phyloP scores from a whole-genome alignment of 176 grass and related monocot genomes.

The Eragrostis nindensis region DNA sequence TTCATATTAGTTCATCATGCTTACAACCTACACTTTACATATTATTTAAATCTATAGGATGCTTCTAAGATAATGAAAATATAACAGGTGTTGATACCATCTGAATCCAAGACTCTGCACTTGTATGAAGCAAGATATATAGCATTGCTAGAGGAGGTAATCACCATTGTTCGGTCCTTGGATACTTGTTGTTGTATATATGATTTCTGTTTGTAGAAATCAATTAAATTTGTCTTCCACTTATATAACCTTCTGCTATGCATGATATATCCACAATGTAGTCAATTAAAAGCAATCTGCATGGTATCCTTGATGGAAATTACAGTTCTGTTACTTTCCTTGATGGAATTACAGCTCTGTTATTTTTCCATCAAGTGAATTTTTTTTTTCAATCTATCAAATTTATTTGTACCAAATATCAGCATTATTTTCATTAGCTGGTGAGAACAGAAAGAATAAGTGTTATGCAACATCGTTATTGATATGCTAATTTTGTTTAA shows the following conservation, averaged over 20 bases:
- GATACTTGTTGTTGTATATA: constrained; percentile 20
- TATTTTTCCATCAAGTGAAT: neutral
- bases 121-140: constrained; percentile 94
- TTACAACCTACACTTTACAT: too few species aligned
- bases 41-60: too few species aligned
- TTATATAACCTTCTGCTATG: neutral
- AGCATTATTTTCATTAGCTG: too few species aligned
- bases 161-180: neutral
- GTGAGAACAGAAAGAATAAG: neutral
- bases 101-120: constrained; percentile 86
- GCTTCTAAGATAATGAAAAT: constrained; percentile 36
- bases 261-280: neutral
- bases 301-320: constrained; percentile 6
- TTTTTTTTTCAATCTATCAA: neutral
- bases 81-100: constrained; percentile 79
- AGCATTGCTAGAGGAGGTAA: constrained; percentile 87
- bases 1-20: too few species aligned
- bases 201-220: constrained; percentile 19
- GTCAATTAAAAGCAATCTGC: neutral
- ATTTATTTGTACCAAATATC: neutral
- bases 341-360: too few species aligned
- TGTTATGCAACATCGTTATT: neutral
- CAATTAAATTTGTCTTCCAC: neutral
- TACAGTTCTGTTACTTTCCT: too few species aligned
- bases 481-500: constrained; percentile 38